Evolutionary conservation across 2,329 filamentous ascomycete genomes (phyloP).

Genomic region (Teratosphaeria nubilosa): DNA sequence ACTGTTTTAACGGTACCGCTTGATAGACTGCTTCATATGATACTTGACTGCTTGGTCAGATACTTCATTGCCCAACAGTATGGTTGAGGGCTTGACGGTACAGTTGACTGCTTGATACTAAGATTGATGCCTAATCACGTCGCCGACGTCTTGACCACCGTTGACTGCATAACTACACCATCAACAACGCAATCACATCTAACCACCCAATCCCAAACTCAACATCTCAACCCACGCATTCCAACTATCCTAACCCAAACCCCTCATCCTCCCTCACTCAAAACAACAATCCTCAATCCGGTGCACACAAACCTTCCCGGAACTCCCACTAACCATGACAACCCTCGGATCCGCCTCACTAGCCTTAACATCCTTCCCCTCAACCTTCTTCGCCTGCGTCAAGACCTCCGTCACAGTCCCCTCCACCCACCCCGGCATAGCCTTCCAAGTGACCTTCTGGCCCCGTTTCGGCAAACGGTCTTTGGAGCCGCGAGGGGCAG

Average conservation of each 20-base stretch:
- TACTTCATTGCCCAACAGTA: too few relatives aligned
- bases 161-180: too few relatives aligned
- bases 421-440: conserved; percentile 29
- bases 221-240: neutral
- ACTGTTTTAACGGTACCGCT: too few relatives aligned
- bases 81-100: too few relatives aligned
- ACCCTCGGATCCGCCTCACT: conserved; percentile 34
- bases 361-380: conserved; percentile 33
- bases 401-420: conserved; percentile 35
- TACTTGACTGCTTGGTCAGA: too few relatives aligned
- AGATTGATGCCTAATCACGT: too few relatives aligned
- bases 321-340: conserved; percentile 30
- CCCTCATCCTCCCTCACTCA: conserved; percentile 12
- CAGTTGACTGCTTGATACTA: too few relatives aligned
- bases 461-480: conserved; percentile 31
- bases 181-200: too few relatives aligned
- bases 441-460: conserved; percentile 34
- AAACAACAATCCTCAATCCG: conserved; percentile 36
- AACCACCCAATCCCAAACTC: neutral
- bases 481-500: conserved; percentile 21
- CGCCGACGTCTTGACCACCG: too few relatives aligned
- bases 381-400: conserved; percentile 30
- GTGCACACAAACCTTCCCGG: conserved; percentile 34
- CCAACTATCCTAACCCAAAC: neutral
- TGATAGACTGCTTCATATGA: too few relatives aligned